phyloP scores from a whole-genome alignment of 2,329 filamentous ascomycete species.

The Phaeoacremonium minimum region DNA sequence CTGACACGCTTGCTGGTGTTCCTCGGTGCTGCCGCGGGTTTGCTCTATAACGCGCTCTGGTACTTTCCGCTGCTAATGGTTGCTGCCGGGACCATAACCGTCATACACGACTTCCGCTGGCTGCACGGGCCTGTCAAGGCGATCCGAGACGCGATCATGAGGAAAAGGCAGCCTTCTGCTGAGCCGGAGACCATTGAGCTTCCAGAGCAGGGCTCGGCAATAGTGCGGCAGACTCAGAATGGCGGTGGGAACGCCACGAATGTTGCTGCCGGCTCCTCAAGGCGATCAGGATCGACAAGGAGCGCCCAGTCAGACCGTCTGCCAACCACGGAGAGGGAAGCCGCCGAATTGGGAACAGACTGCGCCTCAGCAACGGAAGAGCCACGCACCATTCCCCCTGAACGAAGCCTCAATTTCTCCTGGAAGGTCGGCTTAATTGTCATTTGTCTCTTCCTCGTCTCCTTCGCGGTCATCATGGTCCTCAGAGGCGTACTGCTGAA shows the following conservation, averaged over 20 bases:
- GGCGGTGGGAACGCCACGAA: background rate
- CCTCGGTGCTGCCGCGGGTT: conserved; percentile 56
- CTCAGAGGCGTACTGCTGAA: conserved; percentile 33
- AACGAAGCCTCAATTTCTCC: conserved; percentile 8
- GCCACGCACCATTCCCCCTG: background rate
- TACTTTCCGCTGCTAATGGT: conserved; percentile 67
- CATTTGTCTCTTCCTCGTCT: conserved; percentile 44
- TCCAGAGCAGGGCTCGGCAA: background rate
- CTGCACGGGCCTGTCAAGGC: conserved; percentile 30
- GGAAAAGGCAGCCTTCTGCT: background rate
- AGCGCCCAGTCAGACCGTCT: background rate
- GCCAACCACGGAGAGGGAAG: background rate
- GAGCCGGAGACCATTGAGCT: conserved; percentile 3
- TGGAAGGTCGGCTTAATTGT: conserved; percentile 39
- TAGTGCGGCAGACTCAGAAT: background rate
- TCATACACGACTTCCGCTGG: conserved; percentile 53
- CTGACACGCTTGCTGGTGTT: conserved; percentile 62
- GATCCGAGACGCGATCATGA: conserved; percentile 2
- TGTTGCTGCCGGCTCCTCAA: background rate
- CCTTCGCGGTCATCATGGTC: conserved; percentile 54
- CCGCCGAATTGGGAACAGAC: background rate
- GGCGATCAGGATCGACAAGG: background rate
- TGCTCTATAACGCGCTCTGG: conserved; percentile 71
- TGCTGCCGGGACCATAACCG: conserved; percentile 44
- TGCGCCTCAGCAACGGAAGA: conserved; percentile 18